Conservation (phyloP, 371 early-diverging fungal genomes). For the Mucor lusitanicus region DNA sequence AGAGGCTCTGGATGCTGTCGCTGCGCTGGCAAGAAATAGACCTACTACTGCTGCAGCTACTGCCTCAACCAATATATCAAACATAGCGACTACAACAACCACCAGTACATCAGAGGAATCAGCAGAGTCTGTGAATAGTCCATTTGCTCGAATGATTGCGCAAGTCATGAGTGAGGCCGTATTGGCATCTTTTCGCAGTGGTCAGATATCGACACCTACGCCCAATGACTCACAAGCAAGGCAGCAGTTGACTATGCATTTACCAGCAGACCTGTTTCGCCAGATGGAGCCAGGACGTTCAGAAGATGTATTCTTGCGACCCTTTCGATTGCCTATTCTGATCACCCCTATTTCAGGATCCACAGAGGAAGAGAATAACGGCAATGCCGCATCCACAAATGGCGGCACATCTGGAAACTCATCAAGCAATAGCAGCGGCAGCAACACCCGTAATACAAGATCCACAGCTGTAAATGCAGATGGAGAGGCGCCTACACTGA, state of each 20-base stretch:
- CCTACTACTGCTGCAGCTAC: background rate
- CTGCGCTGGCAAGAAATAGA: background rate
- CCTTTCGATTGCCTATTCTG: conserved; percentile 19
- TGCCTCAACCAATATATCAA: background rate
- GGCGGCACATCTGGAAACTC: background rate
- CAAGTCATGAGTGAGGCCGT: conserved; percentile 27
- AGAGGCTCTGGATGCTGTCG: background rate
- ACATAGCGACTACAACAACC: background rate
- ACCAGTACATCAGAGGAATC: background rate
- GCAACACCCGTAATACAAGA: background rate
- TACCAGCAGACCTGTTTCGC: conserved; percentile 25
- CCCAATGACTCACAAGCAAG: background rate
- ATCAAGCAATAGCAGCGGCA: background rate
- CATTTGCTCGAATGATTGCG: conserved; percentile 25
- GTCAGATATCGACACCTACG: conserved; percentile 1
- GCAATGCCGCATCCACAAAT: background rate
- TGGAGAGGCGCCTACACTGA: conserved; percentile 8
- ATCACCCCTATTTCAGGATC: conserved; percentile 5
- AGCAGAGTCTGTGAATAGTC: conserved; percentile 1
- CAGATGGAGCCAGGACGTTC: conserved; percentile 23
- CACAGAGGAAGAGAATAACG: background rate
- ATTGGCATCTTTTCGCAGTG: conserved; percentile 20
- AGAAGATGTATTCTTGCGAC: conserved; percentile 24
- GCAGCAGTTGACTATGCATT: conserved; percentile 25
- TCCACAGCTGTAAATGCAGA: conserved; percentile 10